Conservation (phyloP, 305 asterid genomes). For the Solanum chacoense region DNA sequence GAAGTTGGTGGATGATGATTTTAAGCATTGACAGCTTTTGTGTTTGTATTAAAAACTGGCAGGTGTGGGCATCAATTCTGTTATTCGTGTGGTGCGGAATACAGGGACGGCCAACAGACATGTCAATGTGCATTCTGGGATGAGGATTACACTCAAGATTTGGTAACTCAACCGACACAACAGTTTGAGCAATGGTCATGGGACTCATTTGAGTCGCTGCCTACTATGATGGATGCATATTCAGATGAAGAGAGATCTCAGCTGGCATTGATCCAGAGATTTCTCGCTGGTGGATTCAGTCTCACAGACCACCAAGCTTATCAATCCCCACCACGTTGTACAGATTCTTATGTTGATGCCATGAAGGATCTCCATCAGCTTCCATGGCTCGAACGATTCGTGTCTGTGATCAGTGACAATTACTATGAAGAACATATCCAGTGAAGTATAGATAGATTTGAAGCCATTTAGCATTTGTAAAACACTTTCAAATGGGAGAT, state of each 20-base stretch:
- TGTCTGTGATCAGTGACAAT: slow-evolving; percentile 74
- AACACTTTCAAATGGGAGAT: slow-evolving; percentile 7
- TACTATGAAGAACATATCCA: slow-evolving; percentile 65
- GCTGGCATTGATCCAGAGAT: slow-evolving; percentile 77
- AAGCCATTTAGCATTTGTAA: neutral
- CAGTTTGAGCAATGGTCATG: slow-evolving; percentile 81
- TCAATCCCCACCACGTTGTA: slow-evolving; percentile 55
- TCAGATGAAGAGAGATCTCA: slow-evolving; percentile 95
- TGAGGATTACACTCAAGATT: slow-evolving; percentile 36
- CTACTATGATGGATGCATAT: slow-evolving; percentile 66
- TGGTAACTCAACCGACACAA: slow-evolving; percentile 33
- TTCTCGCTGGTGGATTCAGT: slow-evolving; percentile 79
- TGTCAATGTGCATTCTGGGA: slow-evolving; percentile 67
- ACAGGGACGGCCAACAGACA: slow-evolving; percentile 38
- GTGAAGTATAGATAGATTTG: slow-evolving; percentile 8
- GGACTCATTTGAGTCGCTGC: slow-evolving; percentile 75
- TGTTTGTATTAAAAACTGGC: neutral
- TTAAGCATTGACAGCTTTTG: neutral
- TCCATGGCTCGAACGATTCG: slow-evolving; percentile 96
- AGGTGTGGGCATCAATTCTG: slow-evolving; percentile 89
- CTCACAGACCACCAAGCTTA: slow-evolving; percentile 43
- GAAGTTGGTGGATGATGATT: neutral
- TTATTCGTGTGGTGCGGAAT: slow-evolving; percentile 64
- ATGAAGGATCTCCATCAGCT: slow-evolving; percentile 93
- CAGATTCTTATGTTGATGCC: slow-evolving; percentile 72